These are phyloP conservation scores for Hansenula sp. DNA, from an alignment of 1,139 yeast species.

Conservation along the genomic window DNA sequence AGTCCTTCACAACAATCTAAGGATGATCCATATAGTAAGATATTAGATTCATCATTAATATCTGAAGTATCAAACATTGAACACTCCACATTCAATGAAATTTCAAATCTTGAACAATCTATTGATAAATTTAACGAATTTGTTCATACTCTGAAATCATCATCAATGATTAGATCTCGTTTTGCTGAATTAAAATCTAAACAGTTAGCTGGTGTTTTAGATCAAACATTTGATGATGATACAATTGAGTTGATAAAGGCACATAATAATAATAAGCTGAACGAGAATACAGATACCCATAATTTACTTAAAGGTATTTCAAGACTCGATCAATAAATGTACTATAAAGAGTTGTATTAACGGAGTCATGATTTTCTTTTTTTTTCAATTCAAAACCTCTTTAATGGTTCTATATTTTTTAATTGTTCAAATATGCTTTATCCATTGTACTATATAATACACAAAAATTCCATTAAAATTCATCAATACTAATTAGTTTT, in stretches of 20 bases:
- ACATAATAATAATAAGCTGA: conserved; percentile 4
- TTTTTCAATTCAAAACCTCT: no score
- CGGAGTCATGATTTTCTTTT: background rate
- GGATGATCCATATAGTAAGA: conserved; percentile 7
- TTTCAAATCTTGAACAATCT: conserved; percentile 15
- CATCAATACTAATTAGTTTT: no score
- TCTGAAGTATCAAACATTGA: conserved; percentile 12
- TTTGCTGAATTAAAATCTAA: conserved; percentile 18
- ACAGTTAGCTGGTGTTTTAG: conserved; percentile 20
- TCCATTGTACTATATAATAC: background rate
- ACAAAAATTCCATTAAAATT: background rate
- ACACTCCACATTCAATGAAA: conserved; percentile 18
- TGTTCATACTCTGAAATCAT: conserved; percentile 16
- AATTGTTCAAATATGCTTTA: no score
- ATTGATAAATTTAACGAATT: conserved; percentile 17
- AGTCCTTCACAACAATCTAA: background rate
- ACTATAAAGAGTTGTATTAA: no score
- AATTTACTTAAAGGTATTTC: conserved; percentile 26
- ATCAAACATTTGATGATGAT: conserved; percentile 22
- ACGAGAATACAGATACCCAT: conserved; percentile 23
- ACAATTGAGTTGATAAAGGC: conserved; percentile 17
- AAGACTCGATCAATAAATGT: conserved; percentile 11
- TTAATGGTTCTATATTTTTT: no score
- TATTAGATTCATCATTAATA: conserved; percentile 12
- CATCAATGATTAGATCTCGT: conserved; percentile 13